Conservation (phyloP, 148 eudicot species). For the Beta vulgaris region DNA sequence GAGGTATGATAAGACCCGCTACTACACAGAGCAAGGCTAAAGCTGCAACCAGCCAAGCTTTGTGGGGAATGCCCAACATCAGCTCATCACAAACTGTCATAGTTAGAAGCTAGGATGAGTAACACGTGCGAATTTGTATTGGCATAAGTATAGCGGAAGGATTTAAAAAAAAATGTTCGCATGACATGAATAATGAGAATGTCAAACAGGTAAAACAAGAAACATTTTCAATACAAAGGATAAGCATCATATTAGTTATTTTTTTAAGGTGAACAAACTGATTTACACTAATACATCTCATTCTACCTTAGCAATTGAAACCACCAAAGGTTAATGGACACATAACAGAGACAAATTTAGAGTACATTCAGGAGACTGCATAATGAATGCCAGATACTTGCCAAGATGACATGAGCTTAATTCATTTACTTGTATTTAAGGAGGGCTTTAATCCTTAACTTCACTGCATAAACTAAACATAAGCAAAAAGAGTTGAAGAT, state of each 20-base stretch:
- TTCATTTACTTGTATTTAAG: too few relatives aligned
- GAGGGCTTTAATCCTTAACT: too few relatives aligned
- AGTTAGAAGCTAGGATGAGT: not conserved
- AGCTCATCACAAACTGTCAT: constrained; percentile 86
- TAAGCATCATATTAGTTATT: not conserved
- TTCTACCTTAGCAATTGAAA: not conserved
- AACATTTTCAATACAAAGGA: not conserved
- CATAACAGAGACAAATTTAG: not conserved
- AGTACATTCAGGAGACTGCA: not conserved
- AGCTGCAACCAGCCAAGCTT: constrained; percentile 73
- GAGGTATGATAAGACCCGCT: constrained; percentile 52
- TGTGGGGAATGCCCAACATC: constrained; percentile 62
- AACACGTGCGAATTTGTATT: not conserved
- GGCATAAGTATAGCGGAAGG: not conserved
- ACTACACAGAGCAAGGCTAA: constrained; percentile 63
- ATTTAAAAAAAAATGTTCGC: not conserved
- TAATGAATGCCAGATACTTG: not conserved
- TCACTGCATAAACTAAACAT: too few relatives aligned
- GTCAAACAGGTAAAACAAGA: not conserved
- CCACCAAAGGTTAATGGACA: not conserved
- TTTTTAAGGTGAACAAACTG: not conserved
- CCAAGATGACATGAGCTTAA: too few relatives aligned
- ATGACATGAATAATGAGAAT: not conserved
- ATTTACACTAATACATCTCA: too few relatives aligned
- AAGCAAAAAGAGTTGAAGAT: too few relatives aligned